Evolutionary conservation across 148 eudicot species (phyloP).

Genomic region (Limonium bicolor): DNA sequence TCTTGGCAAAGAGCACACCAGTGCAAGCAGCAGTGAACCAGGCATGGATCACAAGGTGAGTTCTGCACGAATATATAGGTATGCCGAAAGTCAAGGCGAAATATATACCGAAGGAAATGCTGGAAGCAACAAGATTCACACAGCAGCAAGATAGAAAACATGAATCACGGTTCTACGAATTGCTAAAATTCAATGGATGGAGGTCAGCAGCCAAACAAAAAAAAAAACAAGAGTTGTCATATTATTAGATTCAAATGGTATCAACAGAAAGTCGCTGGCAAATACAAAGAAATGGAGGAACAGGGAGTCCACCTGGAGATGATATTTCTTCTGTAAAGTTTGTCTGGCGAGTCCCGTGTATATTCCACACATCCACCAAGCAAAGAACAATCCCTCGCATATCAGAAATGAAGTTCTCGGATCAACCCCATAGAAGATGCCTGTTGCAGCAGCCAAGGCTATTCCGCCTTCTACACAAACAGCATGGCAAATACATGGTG

Average conservation of each 20-base stretch:
- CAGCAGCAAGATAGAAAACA: too few species aligned
- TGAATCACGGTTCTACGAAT: too few species aligned
- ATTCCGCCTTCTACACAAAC: conserved; percentile 81
- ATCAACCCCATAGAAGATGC: conserved; percentile 63
- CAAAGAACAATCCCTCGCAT: conserved; percentile 56
- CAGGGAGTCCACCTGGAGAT: conserved; percentile 71
- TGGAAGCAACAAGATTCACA: too few species aligned
- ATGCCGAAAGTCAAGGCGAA: too few species aligned
- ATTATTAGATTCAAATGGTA: too few species aligned
- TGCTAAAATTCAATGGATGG: too few species aligned
- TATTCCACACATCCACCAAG: conserved; percentile 96
- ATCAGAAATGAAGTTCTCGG: conserved; percentile 64
- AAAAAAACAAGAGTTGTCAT: too few species aligned
- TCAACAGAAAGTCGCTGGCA: too few species aligned
- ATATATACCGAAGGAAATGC: too few species aligned
- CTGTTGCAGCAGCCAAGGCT: conserved; percentile 66
- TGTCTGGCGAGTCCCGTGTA: conserved; percentile 74
- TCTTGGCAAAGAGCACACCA: conserved; percentile 90
- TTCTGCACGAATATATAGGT: conserved; percentile 23
- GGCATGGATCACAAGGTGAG: conserved; percentile 68
- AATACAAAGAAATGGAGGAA: too few species aligned
- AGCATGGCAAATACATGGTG: conserved; percentile 76
- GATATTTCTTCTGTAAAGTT: conserved; percentile 65
- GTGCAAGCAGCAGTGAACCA: conserved; percentile 70
- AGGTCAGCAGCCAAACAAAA: too few species aligned